Percentiles rank a stretch among this genome's conserved stretches.
phyloP scores from a whole-genome alignment of 192 early-diverging fungal species.

The Oehlia diaphana region DNA sequence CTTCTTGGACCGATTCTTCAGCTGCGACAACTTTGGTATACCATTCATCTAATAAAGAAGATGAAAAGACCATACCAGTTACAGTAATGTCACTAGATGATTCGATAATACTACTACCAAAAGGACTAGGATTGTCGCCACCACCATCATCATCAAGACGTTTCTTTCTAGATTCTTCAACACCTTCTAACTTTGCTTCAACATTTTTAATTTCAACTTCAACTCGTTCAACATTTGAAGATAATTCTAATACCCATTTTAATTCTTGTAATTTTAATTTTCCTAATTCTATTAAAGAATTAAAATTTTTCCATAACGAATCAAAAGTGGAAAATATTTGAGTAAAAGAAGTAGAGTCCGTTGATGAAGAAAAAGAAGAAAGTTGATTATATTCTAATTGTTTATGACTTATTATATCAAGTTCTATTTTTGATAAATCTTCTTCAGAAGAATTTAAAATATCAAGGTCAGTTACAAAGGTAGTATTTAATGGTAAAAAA shows the following conservation, averaged over 20 bases:
- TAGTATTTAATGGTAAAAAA: not conserved
- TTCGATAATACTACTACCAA: not conserved
- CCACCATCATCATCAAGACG: conserved; percentile 15
- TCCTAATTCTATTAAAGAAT: conserved; percentile 1
- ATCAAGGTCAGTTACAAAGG: not conserved
- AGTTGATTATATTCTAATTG: conserved; percentile 7
- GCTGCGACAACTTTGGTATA: conserved; percentile 25
- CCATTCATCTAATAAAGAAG: conserved; percentile 29
- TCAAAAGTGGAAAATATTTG: conserved; percentile 14
- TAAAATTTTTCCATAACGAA: conserved; percentile 7
- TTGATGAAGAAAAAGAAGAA: not conserved
- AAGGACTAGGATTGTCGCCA: not conserved
- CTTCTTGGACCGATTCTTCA: conserved; percentile 21
- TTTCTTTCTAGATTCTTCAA: conserved; percentile 21
- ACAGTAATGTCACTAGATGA: conserved; percentile 20
- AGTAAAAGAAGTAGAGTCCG: not conserved
- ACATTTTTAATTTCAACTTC: conserved; percentile 26
- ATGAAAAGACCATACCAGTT: conserved; percentile 27
- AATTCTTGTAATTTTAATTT: conserved; percentile 27
- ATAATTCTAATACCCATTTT: conserved; percentile 20
- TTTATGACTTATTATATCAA: conserved; percentile 24
- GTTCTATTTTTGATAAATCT: not conserved
- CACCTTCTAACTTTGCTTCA: conserved; percentile 29
- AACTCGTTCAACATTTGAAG: conserved; percentile 11
- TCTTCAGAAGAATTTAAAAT: conserved; percentile 6